Percentiles rank a stretch among this genome's conserved stretches.
Conservation (phyloP, 148 eudicot genomes). For the Arbutus unedo region DNA sequence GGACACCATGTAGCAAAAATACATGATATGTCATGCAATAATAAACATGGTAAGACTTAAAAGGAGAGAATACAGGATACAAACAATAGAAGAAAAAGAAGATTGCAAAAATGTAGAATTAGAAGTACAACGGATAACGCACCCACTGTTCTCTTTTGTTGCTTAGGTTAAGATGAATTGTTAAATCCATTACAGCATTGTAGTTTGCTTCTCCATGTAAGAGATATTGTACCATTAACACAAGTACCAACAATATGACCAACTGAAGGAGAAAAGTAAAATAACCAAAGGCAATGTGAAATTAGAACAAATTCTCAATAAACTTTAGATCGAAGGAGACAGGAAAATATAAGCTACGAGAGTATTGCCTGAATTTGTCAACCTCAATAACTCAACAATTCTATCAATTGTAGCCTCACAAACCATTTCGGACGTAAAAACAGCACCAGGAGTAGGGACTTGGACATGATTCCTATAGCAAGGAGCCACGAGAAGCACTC, state of each 20-base stretch:
- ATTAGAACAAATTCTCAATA: neutral
- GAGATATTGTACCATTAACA: neutral
- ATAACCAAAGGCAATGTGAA: neutral
- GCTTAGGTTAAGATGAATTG: neutral
- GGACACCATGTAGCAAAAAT: neutral
- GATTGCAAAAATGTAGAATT: neutral
- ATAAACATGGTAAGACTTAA: neutral
- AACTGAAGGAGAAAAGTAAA: neutral
- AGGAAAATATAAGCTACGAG: neutral
- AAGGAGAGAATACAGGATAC: neutral
- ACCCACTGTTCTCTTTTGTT: slow-evolving; percentile 5
- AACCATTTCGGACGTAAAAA: slow-evolving; percentile 92
- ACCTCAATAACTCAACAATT: slow-evolving; percentile 79
- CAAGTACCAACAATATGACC: neutral
- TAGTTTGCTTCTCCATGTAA: neutral
- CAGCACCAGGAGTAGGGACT: slow-evolving; percentile 83
- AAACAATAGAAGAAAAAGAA: neutral
- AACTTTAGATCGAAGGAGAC: slow-evolving; percentile 4
- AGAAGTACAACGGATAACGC: neutral
- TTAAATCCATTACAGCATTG: neutral
- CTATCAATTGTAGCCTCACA: slow-evolving; percentile 92
- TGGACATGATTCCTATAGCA: slow-evolving; percentile 57
- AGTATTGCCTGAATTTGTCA: slow-evolving; percentile 89
- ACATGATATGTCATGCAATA: neutral
- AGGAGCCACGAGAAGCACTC: slow-evolving; percentile 87